Conservation (phyloP, 768 basidiomycete species). For the Termitomyces sp. region DNA sequence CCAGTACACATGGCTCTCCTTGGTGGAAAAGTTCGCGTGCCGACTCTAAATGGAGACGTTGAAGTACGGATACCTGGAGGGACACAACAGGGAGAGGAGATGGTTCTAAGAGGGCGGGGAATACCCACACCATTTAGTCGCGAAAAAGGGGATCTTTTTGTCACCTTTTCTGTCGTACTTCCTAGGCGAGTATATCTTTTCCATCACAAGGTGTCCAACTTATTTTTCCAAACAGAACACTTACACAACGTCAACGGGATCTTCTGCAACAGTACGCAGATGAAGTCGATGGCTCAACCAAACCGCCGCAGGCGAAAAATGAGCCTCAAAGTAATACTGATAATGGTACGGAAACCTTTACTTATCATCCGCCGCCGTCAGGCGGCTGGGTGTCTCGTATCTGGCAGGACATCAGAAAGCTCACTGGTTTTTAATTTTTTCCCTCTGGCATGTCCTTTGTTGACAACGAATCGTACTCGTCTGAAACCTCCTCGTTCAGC, state of each 20-base stretch:
- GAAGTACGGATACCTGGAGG: constrained; percentile 90
- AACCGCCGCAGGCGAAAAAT: constrained; percentile 14
- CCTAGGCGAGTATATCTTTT: constrained; percentile 63
- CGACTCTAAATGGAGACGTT: constrained; percentile 93
- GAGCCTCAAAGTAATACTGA: constrained; percentile 24
- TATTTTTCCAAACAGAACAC: constrained; percentile 45
- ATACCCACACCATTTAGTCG: constrained; percentile 56
- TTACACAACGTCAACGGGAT: constrained; percentile 80
- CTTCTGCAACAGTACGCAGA: constrained; percentile 88
- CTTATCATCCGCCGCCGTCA: constrained; percentile 48
- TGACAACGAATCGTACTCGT: constrained; percentile 19
- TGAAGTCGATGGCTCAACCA: constrained; percentile 74
- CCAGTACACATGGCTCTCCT: constrained; percentile 89
- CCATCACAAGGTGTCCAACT: constrained; percentile 6
- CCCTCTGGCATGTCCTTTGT: constrained; percentile 42
- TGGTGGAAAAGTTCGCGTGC: constrained; percentile 90
- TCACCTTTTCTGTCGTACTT: constrained; percentile 81
- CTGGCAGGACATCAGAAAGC: constrained; percentile 62
- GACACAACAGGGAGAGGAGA: constrained; percentile 96
- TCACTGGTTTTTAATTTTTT: constrained; percentile 64
- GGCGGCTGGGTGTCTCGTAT: constrained; percentile 68
- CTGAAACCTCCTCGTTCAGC: constrained; percentile 21
- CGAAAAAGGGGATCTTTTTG: constrained; percentile 80
- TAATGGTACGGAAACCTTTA: constrained; percentile 77
- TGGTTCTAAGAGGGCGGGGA: constrained; percentile 87